A percentile compares a stretch with the other conserved stretches of the same genome.
Evolutionary conservation across 352 stramenopile genomes (phyloP).

Genomic region (Phytophthora pistaciae): DNA sequence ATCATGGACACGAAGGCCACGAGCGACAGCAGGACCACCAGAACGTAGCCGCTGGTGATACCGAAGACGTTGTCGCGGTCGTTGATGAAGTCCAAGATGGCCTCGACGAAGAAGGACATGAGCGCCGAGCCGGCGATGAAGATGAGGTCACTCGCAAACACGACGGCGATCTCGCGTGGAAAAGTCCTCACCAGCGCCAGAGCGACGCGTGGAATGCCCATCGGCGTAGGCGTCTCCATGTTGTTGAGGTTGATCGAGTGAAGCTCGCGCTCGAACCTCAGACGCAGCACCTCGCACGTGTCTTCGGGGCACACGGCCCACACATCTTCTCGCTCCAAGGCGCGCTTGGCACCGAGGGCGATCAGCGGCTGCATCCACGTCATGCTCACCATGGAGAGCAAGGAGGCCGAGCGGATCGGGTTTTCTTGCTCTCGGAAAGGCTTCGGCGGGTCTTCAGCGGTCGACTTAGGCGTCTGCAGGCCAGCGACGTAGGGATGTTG

Average conservation of each 20-base stretch:
- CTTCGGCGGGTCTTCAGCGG: not conserved
- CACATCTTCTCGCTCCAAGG: constrained; percentile 38
- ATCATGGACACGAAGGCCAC: constrained; percentile 46
- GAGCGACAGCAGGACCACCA: constrained; percentile 33
- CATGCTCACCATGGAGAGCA: constrained; percentile 39
- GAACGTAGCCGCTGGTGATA: constrained; percentile 30
- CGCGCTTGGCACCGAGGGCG: constrained; percentile 39
- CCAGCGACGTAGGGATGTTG: constrained; percentile 17
- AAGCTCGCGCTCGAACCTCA: constrained; percentile 29
- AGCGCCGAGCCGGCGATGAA: constrained; percentile 28
- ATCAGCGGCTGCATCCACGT: constrained; percentile 48
- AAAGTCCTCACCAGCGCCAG: constrained; percentile 32
- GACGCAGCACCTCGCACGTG: constrained; percentile 27
- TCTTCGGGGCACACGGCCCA: constrained; percentile 40
- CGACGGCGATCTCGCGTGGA: constrained; percentile 18
- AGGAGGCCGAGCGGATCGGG: constrained; percentile 33
- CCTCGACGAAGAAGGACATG: constrained; percentile 29
- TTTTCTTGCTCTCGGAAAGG: constrained; percentile 36
- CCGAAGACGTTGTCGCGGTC: constrained; percentile 31
- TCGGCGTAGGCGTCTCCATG: not conserved
- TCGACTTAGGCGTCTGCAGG: constrained; percentile 18
- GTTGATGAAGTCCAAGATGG: constrained; percentile 37
- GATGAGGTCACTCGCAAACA: constrained; percentile 29
- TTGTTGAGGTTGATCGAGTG: constrained; percentile 6
- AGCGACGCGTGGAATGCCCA: constrained; percentile 27